These are phyloP conservation scores for Tanozyma kutaoensis DNA, from an alignment of 805 yeast species.

Conservation along the genomic window DNA sequence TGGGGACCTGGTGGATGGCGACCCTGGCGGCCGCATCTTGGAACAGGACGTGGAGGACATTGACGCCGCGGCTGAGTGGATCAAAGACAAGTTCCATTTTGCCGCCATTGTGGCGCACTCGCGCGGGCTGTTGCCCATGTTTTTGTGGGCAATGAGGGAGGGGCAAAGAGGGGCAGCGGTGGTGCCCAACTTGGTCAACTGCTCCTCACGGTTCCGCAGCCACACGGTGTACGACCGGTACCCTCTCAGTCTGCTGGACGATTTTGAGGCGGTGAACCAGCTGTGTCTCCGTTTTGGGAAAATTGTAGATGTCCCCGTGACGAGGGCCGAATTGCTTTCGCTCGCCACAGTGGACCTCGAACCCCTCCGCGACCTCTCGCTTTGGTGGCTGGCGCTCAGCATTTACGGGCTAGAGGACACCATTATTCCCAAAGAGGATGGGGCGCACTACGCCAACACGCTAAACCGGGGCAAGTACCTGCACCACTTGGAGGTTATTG, in stretches of 20 bases:
- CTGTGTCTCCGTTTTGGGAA: slow-evolving; percentile 39
- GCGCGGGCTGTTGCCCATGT: slow-evolving; percentile 66
- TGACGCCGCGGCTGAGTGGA: slow-evolving; percentile 17
- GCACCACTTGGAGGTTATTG: slow-evolving; percentile 42
- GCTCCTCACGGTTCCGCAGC: slow-evolving; percentile 59
- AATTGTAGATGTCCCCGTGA: slow-evolving; percentile 20
- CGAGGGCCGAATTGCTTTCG: slow-evolving; percentile 36
- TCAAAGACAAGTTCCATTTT: slow-evolving; percentile 26
- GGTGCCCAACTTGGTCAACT: slow-evolving; percentile 60
- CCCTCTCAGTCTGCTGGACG: slow-evolving; percentile 8
- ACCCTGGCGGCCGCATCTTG: slow-evolving; percentile 40
- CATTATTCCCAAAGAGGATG: slow-evolving; percentile 53
- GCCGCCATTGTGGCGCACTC: slow-evolving; percentile 66
- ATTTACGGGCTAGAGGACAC: slow-evolving; percentile 61
- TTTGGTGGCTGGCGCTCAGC: slow-evolving; percentile 41
- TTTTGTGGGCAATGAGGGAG: slow-evolving; percentile 43
- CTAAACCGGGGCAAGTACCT: slow-evolving; percentile 37
- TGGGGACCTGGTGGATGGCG: slow-evolving; percentile 54
- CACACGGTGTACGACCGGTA: slow-evolving; percentile 30
- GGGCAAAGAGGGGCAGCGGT: slow-evolving; percentile 26
- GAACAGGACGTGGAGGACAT: slow-evolving; percentile 60
- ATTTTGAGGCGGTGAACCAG: slow-evolving; percentile 12
- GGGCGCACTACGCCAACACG: slow-evolving; percentile 41
- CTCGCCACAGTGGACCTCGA: slow-evolving; percentile 34
- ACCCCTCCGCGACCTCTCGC: slow-evolving; percentile 24